phyloP scores from a whole-genome alignment of 2,329 filamentous ascomycete genomes.

The Cercospora sp. region DNA sequence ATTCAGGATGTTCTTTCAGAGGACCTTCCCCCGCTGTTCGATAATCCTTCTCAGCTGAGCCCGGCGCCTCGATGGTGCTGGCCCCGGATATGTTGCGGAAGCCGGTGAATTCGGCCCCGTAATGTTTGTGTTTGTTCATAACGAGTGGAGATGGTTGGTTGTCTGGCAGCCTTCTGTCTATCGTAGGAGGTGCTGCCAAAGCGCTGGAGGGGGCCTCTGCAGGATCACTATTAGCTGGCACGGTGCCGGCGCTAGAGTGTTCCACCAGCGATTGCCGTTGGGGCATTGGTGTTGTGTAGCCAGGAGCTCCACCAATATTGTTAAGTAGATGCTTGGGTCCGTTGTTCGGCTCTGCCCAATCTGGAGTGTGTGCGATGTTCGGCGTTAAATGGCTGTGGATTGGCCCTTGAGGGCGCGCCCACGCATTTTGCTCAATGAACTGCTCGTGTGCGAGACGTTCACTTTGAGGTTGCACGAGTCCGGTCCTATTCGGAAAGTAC shows the following conservation, averaged over 20 bases:
- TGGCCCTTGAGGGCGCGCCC: conserved; percentile 85
- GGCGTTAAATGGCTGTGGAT: conserved; percentile 51
- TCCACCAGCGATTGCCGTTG: conserved; percentile 30
- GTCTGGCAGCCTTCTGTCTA: conserved; percentile 19
- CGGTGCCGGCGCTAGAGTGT: conserved; percentile 32
- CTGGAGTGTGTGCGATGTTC: conserved; percentile 37
- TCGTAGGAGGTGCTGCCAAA: conserved; percentile 34
- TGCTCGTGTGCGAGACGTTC: conserved; percentile 59
- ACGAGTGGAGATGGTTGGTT: conserved; percentile 30
- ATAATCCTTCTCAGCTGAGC: conserved; percentile 28
- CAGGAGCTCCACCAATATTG: conserved; percentile 29
- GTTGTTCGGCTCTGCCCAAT: conserved; percentile 35
- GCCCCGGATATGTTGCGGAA: conserved; percentile 44
- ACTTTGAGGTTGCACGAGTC: conserved; percentile 27
- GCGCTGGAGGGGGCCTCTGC: conserved; percentile 37
- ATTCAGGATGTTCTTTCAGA: conserved; percentile 26
- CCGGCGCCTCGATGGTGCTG: conserved; percentile 38
- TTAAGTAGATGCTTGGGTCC: conserved; percentile 31
- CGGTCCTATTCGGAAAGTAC: conserved; percentile 27
- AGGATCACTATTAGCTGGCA: conserved; percentile 31
- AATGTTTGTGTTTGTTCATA: conserved; percentile 32
- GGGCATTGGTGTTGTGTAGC: conserved; percentile 36
- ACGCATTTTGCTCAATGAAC: conserved; percentile 84
- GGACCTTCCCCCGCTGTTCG: conserved; percentile 20
- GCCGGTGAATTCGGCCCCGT: conserved; percentile 27